Conservation (phyloP, 208 protist species). For the Acanthamoeba polyphaga region DNA sequence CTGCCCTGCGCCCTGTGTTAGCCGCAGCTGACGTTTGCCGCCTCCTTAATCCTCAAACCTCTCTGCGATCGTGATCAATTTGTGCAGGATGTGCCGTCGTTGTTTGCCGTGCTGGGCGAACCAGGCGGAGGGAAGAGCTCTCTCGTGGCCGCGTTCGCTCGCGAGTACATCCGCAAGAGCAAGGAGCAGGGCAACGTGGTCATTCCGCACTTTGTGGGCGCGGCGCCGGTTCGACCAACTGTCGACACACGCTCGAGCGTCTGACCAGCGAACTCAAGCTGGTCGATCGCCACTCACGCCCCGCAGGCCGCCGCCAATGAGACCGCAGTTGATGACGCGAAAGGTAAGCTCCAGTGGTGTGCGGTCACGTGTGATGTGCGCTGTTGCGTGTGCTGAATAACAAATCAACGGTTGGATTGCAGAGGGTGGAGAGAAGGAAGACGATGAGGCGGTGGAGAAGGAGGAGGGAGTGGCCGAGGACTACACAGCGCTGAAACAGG, state of each 20-base stretch:
- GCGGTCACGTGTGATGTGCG: background rate
- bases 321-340: background rate
- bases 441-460: slow-evolving; percentile 3
- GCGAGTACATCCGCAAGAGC: slow-evolving; percentile 16
- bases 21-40: background rate
- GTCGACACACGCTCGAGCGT: slow-evolving; percentile 74
- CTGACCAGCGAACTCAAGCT: slow-evolving; percentile 64
- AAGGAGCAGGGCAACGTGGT: slow-evolving; percentile 39
- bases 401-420: too few relatives aligned
- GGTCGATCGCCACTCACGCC: slow-evolving; percentile 7
- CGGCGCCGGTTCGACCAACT: slow-evolving; percentile 71
- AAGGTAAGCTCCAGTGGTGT: background rate
- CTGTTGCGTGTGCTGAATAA: background rate
- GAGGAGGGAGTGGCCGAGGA: slow-evolving; percentile 68
- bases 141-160: slow-evolving; percentile 74
- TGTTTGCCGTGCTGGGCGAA: slow-evolving; percentile 74
- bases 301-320: background rate
- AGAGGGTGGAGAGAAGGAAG: slow-evolving; percentile 28
- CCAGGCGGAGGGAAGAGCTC: slow-evolving; percentile 77
- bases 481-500: slow-evolving; percentile 69
- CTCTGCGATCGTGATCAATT: background rate
- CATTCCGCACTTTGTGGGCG: slow-evolving; percentile 78
- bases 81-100: background rate
- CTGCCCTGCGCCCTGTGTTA: background rate
- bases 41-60: background rate